These are phyloP conservation scores for Venturia oleaginea DNA, from an alignment of 2,329 filamentous ascomycete genomes.

Conservation along the genomic window DNA sequence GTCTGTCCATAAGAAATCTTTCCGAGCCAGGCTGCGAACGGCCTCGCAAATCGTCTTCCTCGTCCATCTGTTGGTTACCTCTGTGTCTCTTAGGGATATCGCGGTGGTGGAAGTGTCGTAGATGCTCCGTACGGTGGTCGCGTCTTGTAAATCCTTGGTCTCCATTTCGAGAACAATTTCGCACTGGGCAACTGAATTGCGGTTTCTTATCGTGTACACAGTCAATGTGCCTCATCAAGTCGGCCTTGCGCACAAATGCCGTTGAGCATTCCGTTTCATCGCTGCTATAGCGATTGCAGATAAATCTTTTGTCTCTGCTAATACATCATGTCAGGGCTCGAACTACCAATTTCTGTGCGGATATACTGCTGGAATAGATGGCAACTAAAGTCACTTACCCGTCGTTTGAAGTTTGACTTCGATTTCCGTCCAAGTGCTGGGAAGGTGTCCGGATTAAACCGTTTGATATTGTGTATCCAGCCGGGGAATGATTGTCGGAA, in stretches of 20 bases:
- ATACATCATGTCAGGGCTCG: background rate
- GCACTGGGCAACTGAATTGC: slow-evolving; percentile 1
- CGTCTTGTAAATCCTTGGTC: slow-evolving; percentile 42
- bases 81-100: slow-evolving; percentile 32
- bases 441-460: background rate
- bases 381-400: background rate
- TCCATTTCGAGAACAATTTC: slow-evolving; percentile 11
- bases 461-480: background rate
- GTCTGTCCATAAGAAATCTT: too few relatives aligned
- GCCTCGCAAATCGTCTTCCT: slow-evolving; percentile 10
- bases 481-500: background rate
- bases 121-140: slow-evolving; percentile 50
- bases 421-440: background rate
- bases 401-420: background rate
- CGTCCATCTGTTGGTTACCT: background rate
- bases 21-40: too few relatives aligned
- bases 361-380: background rate
- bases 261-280: slow-evolving; percentile 2
- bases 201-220: slow-evolving; percentile 14
- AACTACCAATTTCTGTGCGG: background rate
- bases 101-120: slow-evolving; percentile 45
- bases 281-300: background rate
- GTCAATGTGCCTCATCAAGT: slow-evolving; percentile 12
- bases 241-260: slow-evolving; percentile 14
- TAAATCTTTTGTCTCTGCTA: slow-evolving; percentile 8